Base-by-base conservation (phyloP, 192 early-diverging fungal species). In the Coemansia asiatica region DNA sequence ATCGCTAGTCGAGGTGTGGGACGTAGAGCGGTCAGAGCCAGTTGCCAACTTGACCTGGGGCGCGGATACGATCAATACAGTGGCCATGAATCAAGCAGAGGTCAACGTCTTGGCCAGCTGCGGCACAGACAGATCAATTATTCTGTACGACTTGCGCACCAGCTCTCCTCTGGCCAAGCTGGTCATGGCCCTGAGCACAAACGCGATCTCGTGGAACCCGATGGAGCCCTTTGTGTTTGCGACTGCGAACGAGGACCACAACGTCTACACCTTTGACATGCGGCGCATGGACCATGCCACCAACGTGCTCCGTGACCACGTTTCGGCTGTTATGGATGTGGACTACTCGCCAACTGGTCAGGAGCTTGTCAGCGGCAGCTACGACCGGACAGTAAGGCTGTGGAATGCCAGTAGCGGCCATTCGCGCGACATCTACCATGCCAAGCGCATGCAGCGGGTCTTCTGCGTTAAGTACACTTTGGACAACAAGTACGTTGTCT, bases 171-270 rank as follows among this genome's bases (percentile, higher is more conserved):
- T 99, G 44, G 83, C 88, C 25, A 98, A 98, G 75, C 69, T 90
- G 26, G 75, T 95, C 61, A 84, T 96, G 86, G 82, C 86, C 48
- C 80, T 96, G 84, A 88, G 87, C 61, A 93, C 94, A 25, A 99
- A 99, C 74, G 93, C 97, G 10, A 94, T 99, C 53, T 82, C 92
- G 18, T 99, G 97, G 97, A 99, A 99, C 74, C 97, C 97, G 5
- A 97, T 98, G 94, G 95, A 98, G 72, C 94, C 97, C 6, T 96
- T 92, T 76, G 94, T 89, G 67, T 98, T 99, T 83, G 87, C 95
- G 5, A 68, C 72, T 68, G 97, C 93, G 25, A 99, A 92, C 84
- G 97, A 99, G 83, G 95, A 99, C 84, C 95, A 98, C 74, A 98
- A 98, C 68, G 84, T 89, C 60, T 99, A 99, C 76, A 90, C 87